A percentile compares a stretch with the other conserved stretches of the same genome.
Evolutionary conservation across 2,329 filamentous ascomycete genomes (phyloP).

Genomic region (Colletotrichum spaethianum): DNA sequence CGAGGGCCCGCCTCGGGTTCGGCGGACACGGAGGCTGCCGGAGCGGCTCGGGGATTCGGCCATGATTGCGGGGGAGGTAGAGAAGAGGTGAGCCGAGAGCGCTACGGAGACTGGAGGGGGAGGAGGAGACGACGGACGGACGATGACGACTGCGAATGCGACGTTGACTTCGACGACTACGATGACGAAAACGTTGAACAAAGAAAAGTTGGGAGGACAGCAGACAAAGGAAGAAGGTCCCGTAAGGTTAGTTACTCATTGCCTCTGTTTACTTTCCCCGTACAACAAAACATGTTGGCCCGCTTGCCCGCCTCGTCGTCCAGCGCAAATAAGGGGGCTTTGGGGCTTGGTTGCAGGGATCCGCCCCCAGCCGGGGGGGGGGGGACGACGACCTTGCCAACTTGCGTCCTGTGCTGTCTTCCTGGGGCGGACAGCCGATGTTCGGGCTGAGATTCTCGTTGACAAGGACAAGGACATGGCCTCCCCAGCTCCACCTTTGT

Average conservation of each 20-base stretch:
- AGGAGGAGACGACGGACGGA: not conserved
- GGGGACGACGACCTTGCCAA: not conserved
- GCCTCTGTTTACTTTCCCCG: constrained; percentile 29
- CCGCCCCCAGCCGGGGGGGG: constrained; percentile 2
- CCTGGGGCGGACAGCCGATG: constrained; percentile 7
- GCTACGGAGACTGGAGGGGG: not conserved
- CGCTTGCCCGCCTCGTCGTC: constrained; percentile 13
- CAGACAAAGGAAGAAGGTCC: not conserved
- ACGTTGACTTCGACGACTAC: not conserved
- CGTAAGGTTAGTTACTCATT: constrained; percentile 24
- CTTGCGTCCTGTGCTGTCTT: constrained; percentile 8
- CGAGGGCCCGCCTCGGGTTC: constrained; percentile 41
- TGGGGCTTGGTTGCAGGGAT: constrained; percentile 25
- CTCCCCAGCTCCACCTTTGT: not conserved
- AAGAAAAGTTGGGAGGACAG: constrained; percentile 7
- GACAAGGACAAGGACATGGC: constrained; percentile 15
- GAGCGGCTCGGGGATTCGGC: constrained; percentile 45
- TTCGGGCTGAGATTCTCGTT: constrained; percentile 12
- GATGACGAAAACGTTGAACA: constrained; percentile 1
- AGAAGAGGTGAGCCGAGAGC: not conserved
- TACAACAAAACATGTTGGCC: constrained; percentile 2
- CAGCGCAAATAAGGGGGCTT: constrained; percentile 14
- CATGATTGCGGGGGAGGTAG: constrained; percentile 41
- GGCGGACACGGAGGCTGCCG: constrained; percentile 49
- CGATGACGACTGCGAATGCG: not conserved